These are phyloP conservation scores for Laburnicola sp. DNA, from an alignment of 2,329 filamentous ascomycete genomes.

Conservation along the genomic window DNA sequence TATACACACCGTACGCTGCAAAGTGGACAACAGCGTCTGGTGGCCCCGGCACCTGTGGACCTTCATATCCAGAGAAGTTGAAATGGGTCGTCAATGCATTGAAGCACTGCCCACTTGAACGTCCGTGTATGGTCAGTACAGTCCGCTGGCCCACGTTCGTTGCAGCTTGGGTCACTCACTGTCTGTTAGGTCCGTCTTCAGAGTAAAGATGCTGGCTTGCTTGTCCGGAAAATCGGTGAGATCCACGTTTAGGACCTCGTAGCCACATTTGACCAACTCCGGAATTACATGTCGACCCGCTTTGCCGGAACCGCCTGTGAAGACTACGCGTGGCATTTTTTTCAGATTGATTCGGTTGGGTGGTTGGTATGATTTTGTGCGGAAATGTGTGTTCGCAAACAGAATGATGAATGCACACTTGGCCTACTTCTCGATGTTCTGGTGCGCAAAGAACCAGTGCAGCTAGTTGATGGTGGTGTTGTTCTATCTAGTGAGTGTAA, in stretches of 20 bases:
- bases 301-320: constrained; percentile 55
- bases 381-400: constrained; percentile 37
- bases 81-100: constrained; percentile 60
- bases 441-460: constrained; percentile 49
- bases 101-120: constrained; percentile 36
- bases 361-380: constrained; percentile 2
- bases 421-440: constrained; percentile 45
- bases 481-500: constrained; percentile 41
- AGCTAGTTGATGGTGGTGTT: neutral
- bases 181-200: constrained; percentile 60
- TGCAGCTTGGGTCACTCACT: constrained; percentile 59
- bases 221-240: constrained; percentile 52
- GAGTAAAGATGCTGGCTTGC: constrained; percentile 53
- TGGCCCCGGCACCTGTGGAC: constrained; percentile 46
- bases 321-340: constrained; percentile 44
- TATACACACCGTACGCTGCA: constrained; percentile 62
- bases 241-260: constrained; percentile 61
- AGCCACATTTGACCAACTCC: constrained; percentile 55
- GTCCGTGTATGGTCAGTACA: constrained; percentile 27
- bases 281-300: constrained; percentile 60
- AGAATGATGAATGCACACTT: neutral
- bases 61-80: constrained; percentile 54
- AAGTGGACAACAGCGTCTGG: constrained; percentile 67
- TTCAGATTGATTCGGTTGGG: constrained; percentile 13
- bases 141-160: constrained; percentile 49